Percentiles rank a stretch among this genome's conserved stretches.
phyloP scores from a whole-genome alignment of 2,329 filamentous ascomycete species.

The Pestalotiopsis sp. region DNA sequence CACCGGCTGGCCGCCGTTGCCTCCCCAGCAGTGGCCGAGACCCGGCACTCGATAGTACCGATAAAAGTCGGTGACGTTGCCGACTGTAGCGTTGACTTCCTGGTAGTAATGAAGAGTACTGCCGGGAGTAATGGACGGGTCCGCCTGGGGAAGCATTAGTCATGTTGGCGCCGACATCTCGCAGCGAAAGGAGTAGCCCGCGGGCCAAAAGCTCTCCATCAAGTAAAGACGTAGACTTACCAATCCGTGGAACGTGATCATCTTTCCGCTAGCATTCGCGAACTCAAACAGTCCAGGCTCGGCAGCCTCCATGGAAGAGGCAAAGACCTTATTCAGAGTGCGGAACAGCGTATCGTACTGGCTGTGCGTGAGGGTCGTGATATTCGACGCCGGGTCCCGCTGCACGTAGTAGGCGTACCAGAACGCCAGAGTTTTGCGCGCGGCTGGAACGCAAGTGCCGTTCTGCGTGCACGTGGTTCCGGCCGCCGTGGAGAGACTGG shows the following conservation, averaged over 20 bases:
- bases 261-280: not conserved
- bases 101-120: not conserved
- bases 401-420: not conserved
- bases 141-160: slow-evolving; percentile 11
- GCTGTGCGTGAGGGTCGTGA: not conserved
- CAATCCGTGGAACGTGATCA: slow-evolving; percentile 2
- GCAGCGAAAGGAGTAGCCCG: not conserved
- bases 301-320: not conserved
- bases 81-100: slow-evolving; percentile 5
- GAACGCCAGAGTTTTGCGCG: not conserved
- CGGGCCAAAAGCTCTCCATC: too few species aligned
- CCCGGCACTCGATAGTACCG: not conserved
- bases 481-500: slow-evolving; percentile 1
- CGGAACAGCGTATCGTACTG: not conserved
- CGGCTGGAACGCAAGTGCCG: slow-evolving; percentile 8
- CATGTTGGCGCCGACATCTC: not conserved
- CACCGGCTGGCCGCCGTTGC: not conserved
- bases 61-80: not conserved
- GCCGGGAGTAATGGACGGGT: slow-evolving; percentile 12
- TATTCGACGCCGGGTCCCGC: not conserved
- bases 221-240: not conserved
- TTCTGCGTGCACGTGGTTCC: not conserved
- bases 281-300: slow-evolving; percentile 3
- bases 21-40: not conserved
- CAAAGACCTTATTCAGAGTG: not conserved